These are phyloP conservation scores for Schizosaccharomyces versatilis DNA, from an alignment of 1,139 yeast species.

Conservation along the genomic window DNA sequence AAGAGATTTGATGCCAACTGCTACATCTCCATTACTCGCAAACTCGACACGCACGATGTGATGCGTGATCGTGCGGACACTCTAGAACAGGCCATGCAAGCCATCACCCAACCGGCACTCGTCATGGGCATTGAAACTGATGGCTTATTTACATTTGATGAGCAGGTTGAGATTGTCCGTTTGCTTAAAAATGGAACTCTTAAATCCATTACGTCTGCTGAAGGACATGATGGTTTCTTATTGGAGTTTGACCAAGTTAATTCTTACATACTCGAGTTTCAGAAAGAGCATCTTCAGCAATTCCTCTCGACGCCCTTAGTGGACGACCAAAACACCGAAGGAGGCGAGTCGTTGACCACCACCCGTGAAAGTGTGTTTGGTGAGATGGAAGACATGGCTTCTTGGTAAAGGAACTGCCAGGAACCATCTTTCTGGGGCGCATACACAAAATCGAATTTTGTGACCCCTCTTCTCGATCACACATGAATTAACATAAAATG, in stretches of 20 bases:
- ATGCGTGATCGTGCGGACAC: slow-evolving; percentile 47
- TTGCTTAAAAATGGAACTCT: slow-evolving; percentile 48
- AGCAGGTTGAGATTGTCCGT: slow-evolving; percentile 64
- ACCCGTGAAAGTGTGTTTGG: slow-evolving; percentile 67
- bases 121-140: slow-evolving; percentile 80
- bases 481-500: too few species aligned
- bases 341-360: slow-evolving; percentile 18
- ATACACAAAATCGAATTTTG: background rate
- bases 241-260: slow-evolving; percentile 73
- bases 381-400: slow-evolving; percentile 36
- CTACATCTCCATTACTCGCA: slow-evolving; percentile 78
- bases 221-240: slow-evolving; percentile 92
- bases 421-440: background rate
- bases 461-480: too few species aligned
- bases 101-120: slow-evolving; percentile 50
- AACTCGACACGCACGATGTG: slow-evolving; percentile 83
- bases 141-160: slow-evolving; percentile 77
- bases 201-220: slow-evolving; percentile 68
- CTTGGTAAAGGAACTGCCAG: slow-evolving; percentile 6
- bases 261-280: slow-evolving; percentile 42
- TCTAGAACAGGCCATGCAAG: slow-evolving; percentile 30
- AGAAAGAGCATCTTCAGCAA: slow-evolving; percentile 34
- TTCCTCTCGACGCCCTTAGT: slow-evolving; percentile 35
- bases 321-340: slow-evolving; percentile 19
- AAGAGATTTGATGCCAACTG: slow-evolving; percentile 88